A percentile compares a stretch with the other conserved stretches of the same genome.
Conservation (phyloP, 2,329 filamentous ascomycete genomes). For the Gnomoniopsis sp. region DNA sequence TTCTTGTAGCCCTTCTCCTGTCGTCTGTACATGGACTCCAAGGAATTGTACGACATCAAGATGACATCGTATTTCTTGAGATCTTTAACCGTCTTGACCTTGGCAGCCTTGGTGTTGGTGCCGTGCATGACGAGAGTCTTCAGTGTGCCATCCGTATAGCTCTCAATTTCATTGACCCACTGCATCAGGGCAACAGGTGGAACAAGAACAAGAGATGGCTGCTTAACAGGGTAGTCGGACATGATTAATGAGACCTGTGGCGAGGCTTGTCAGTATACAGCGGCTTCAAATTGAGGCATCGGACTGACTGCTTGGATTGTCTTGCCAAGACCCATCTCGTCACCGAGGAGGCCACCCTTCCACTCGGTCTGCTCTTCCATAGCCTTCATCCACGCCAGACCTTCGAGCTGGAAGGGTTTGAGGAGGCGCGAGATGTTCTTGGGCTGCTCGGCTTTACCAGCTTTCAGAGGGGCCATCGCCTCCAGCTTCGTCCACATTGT, state of each 20-base stretch:
- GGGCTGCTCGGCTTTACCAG: constrained; percentile 66
- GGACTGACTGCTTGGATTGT: constrained; percentile 83
- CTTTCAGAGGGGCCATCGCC: constrained; percentile 62
- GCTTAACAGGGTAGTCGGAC: constrained; percentile 86
- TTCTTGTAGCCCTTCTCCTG: constrained; percentile 87
- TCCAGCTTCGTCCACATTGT: constrained; percentile 80
- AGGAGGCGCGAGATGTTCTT: constrained; percentile 74
- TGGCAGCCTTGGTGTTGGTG: constrained; percentile 72
- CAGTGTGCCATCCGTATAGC: constrained; percentile 81
- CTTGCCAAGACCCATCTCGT: constrained; percentile 99
- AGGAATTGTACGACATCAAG: constrained; percentile 91
- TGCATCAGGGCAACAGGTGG: constrained; percentile 95
- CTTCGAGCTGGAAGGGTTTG: constrained; percentile 92
- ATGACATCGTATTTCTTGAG: constrained; percentile 86
- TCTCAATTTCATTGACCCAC: constrained; percentile 79
- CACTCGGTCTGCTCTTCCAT: constrained; percentile 78
- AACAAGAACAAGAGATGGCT: constrained; percentile 83
- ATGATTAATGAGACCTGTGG: constrained; percentile 71
- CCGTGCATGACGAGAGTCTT: constrained; percentile 91
- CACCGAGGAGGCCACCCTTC: constrained; percentile 85
- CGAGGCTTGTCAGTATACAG: background rate
- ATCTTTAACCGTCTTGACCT: constrained; percentile 70
- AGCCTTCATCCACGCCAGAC: constrained; percentile 87
- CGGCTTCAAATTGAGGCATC: background rate
- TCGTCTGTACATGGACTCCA: constrained; percentile 90